Evolutionary conservation across 139 green algal genomes (phyloP), one percentile per base, ranked within the genome.

Genomic region (Picochlorum sp.): DNA sequence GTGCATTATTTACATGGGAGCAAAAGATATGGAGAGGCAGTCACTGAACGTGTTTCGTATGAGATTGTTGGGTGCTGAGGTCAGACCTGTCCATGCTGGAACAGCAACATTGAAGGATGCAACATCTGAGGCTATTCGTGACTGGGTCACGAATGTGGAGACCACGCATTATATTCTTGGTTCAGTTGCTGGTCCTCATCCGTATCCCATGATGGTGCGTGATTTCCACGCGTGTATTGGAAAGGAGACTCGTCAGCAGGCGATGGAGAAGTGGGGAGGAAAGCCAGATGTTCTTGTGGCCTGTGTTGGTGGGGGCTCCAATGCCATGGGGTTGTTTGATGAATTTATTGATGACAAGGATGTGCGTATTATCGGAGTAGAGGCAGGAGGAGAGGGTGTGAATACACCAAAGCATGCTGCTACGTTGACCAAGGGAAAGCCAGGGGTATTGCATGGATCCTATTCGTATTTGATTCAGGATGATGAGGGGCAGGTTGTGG

Each of bases 131-230:
- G 93, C 93, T 44, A 98, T 99, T 75, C 79, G 94, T 49, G 94
- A 99, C 77, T 99, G 94, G 94, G 94, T 98, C 41, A 99, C 94
- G 38, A 99, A 99, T 67, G 92, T 99, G 67, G 94, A 99, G 81
- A 87, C 69, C 63, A 99, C 94, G 3, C 94, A 99, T 83, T 99
- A 99, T 86, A 98, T 98, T 71, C 84, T 99, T 21, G 94, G 94
- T 52, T 94, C 81, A 16, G 94, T 89, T 14, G 92, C 91, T 8
- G 94, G 94, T 8, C 94, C 94, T 1, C 94, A 99, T 81, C 94
- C 94, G 20, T 99, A 96, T 87, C 94, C 94, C 57, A 96, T 96
- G 88, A 96, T 98, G 86, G 92, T 98, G 49, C 86, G 92, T 31
- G 90, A 97, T 70, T 97, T 97, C 84, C 93, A 99, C 79, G 81